These are phyloP conservation scores for Cupressus sempervirens DNA, from an alignment of 75 land plant genomes.

Conservation along the genomic window DNA sequence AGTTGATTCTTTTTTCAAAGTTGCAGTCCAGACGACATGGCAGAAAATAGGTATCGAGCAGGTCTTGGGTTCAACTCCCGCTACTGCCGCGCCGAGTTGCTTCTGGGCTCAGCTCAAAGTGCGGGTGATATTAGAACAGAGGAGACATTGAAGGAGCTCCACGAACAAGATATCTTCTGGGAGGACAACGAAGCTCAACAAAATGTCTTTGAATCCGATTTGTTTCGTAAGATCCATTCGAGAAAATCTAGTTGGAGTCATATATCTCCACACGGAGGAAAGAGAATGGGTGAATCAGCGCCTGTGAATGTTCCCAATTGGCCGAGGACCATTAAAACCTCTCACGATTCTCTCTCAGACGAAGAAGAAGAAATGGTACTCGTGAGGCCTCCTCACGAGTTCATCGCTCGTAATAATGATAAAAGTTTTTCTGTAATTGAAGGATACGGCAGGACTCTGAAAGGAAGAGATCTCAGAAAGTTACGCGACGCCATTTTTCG, in stretches of 20 bases:
- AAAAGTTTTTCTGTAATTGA: conserved; percentile 57
- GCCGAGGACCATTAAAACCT: conserved; percentile 59
- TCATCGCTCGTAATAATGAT: conserved; percentile 37
- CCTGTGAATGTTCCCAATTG: conserved; percentile 83
- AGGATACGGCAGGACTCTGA: conserved; percentile 61
- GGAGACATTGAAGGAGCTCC: neutral
- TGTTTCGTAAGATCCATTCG: neutral
- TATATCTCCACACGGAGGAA: neutral
- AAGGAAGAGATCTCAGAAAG: conserved; percentile 60
- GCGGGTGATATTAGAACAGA: neutral
- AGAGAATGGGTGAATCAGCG: conserved; percentile 36
- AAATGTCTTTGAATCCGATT: neutral
- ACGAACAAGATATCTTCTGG: neutral
- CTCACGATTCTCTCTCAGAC: conserved; percentile 20
- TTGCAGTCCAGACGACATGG: neutral
- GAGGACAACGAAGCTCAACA: neutral
- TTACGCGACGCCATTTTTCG: conserved; percentile 55
- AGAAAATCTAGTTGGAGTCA: neutral
- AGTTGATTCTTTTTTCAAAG: neutral
- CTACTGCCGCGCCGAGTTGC: conserved; percentile 13
- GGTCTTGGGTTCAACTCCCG: neutral
- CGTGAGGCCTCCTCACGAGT: conserved; percentile 63
- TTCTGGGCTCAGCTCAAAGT: conserved; percentile 9
- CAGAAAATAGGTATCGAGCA: neutral
- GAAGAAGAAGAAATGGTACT: conserved; percentile 27